Conservation (phyloP, 2,329 filamentous ascomycete genomes). For the Tolypocladium tundrense region DNA sequence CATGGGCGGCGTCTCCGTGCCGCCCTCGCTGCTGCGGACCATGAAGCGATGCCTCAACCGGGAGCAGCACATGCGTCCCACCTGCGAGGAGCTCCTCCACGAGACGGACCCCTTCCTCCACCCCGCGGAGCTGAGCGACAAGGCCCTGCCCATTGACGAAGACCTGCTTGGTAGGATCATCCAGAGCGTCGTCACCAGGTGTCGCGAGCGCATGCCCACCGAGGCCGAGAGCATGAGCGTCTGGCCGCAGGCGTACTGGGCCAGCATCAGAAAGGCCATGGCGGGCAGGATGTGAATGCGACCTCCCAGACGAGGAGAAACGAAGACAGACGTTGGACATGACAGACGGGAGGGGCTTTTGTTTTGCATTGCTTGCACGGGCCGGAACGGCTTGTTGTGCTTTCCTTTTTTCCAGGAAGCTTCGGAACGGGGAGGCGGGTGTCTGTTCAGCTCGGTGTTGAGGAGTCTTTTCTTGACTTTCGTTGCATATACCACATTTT, state of each 20-base stretch:
- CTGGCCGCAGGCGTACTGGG: slow-evolving; percentile 54
- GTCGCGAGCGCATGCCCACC: slow-evolving; percentile 46
- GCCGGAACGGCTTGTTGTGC: neutral
- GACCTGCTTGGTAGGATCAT: slow-evolving; percentile 52
- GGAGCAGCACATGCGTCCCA: slow-evolving; percentile 52
- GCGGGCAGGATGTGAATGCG: slow-evolving; percentile 16
- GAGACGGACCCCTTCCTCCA: slow-evolving; percentile 54
- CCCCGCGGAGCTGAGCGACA: slow-evolving; percentile 45
- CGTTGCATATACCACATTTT: slow-evolving; percentile 9
- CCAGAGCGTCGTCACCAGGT: slow-evolving; percentile 50
- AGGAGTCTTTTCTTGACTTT: slow-evolving; percentile 17
- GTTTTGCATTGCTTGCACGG: neutral
- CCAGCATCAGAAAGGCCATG: slow-evolving; percentile 44
- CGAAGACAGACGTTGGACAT: slow-evolving; percentile 4
- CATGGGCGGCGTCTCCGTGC: slow-evolving; percentile 53
- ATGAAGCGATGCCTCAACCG: slow-evolving; percentile 53
- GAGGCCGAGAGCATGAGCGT: slow-evolving; percentile 44
- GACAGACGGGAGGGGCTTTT: neutral
- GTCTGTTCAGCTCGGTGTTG: slow-evolving; percentile 18
- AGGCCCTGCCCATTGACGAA: slow-evolving; percentile 49
- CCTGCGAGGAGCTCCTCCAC: slow-evolving; percentile 51
- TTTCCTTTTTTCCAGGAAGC: neutral
- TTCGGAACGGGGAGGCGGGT: slow-evolving; percentile 9
- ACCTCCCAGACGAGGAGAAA: neutral
- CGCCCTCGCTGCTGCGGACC: slow-evolving; percentile 47